Conservation (phyloP, 495 filamentous ascomycete genomes). For the Apodospora peruviana region DNA sequence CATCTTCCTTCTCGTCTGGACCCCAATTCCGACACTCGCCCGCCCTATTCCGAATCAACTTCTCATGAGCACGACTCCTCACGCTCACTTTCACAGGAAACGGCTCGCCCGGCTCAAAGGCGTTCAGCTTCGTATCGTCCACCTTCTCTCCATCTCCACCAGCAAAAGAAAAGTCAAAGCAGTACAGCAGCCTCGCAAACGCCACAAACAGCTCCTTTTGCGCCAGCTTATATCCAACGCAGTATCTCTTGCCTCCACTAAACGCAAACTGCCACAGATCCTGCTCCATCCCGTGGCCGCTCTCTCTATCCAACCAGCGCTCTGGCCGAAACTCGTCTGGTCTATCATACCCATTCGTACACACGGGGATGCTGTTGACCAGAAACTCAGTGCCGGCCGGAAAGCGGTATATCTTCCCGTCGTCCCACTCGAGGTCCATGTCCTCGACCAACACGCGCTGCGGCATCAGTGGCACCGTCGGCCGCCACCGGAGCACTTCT, state of each 20-base stretch:
- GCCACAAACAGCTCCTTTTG: constrained; percentile 38
- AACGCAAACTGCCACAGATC: constrained; percentile 30
- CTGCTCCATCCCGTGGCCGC: constrained; percentile 25
- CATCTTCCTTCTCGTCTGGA: too few relatives aligned
- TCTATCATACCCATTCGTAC: constrained; percentile 23
- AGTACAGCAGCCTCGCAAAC: constrained; percentile 37
- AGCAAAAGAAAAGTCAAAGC: constrained; percentile 30
- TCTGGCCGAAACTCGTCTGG: constrained; percentile 39
- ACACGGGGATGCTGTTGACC: constrained; percentile 30
- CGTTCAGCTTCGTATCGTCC: constrained; percentile 6
- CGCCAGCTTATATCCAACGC: constrained; percentile 42
- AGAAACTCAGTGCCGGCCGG: constrained; percentile 35
- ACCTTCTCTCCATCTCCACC: constrained; percentile 6
- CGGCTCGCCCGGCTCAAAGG: constrained; percentile 6
- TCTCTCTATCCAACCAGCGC: constrained; percentile 43
- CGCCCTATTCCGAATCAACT: too few relatives aligned
- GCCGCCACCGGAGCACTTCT: constrained; percentile 53
- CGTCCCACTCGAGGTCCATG: constrained; percentile 45
- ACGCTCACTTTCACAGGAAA: constrained; percentile 9
- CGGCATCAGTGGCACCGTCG: constrained; percentile 29
- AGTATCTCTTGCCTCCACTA: constrained; percentile 38
- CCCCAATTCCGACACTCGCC: too few relatives aligned
- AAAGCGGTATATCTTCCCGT: too few relatives aligned
- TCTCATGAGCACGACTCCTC: too few relatives aligned
- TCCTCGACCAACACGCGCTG: constrained; percentile 34